phyloP scores from a whole-genome alignment of 2,329 filamentous ascomycete species.

The Phoma herbarum region DNA sequence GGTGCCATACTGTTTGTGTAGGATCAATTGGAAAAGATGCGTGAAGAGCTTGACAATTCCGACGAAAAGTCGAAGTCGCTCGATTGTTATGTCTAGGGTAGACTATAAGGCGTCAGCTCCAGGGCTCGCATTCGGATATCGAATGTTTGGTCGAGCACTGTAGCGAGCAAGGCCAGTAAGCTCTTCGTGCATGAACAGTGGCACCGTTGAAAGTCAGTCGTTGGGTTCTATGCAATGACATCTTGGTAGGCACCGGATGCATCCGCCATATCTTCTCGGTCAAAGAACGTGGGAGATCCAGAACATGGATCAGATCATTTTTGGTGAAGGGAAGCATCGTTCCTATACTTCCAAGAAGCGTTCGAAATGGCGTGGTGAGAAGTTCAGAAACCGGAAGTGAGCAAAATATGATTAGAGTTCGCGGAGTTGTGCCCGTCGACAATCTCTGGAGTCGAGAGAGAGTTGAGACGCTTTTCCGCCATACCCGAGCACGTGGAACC shows the following conservation, averaged over 20 bases:
- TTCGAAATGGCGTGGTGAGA: not conserved
- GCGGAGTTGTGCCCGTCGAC: slow-evolving; percentile 15
- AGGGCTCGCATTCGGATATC: not conserved
- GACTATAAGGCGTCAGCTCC: not conserved
- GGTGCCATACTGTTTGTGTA: slow-evolving; percentile 10
- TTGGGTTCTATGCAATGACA: not conserved
- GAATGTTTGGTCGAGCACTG: not conserved
- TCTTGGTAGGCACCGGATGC: not conserved
- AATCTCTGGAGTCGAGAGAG: not conserved
- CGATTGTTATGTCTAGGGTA: not conserved
- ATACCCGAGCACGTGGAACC: not conserved
- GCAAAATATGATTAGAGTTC: not conserved
- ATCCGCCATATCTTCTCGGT: not conserved
- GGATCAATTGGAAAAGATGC: not conserved
- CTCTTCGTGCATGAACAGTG: not conserved
- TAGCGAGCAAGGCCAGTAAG: not conserved
- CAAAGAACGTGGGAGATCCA: not conserved
- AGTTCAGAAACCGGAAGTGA: not conserved
- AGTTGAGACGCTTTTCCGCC: slow-evolving; percentile 1
- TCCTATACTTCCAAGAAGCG: not conserved
- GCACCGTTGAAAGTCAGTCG: not conserved
- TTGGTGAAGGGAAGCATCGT: not conserved
- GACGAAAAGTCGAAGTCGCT: not conserved
- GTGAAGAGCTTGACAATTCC: too few relatives aligned
- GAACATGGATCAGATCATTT: not conserved